These are phyloP conservation scores for Pistacia atlantica DNA, from an alignment of 345 rosid species.

Conservation along the genomic window DNA sequence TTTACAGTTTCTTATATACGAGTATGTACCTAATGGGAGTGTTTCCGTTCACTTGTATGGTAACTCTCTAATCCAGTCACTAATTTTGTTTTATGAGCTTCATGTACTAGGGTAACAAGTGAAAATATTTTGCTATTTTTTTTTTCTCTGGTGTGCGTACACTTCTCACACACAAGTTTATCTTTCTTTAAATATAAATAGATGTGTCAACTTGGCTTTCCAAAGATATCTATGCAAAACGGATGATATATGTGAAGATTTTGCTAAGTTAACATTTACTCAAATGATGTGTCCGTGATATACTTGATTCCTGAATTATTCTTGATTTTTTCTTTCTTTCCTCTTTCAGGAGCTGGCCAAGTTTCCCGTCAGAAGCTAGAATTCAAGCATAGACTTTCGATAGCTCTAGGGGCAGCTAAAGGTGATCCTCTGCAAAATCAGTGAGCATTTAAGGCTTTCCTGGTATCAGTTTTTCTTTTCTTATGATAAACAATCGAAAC, in stretches of 20 bases:
- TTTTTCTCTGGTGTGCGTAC: neutral
- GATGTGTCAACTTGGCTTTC: neutral
- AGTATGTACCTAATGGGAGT: slow-evolving; percentile 93
- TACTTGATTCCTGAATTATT: neutral
- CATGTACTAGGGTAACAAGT: neutral
- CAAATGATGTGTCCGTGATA: neutral
- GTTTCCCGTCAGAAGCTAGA: slow-evolving; percentile 77
- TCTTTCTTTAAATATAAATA: slow-evolving; percentile 5
- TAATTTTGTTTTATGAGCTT: slow-evolving; percentile 13
- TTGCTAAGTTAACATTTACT: neutral
- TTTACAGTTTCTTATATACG: slow-evolving; percentile 79
- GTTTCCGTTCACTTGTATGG: slow-evolving; percentile 97
- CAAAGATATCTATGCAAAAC: neutral
- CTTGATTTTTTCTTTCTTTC: slow-evolving; percentile 12
- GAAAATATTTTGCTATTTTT: neutral
- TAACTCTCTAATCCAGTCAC: slow-evolving; percentile 66
- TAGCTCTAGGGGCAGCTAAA: slow-evolving; percentile 95
- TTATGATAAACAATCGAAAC: slow-evolving; percentile 29
- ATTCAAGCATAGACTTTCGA: slow-evolving; percentile 86
- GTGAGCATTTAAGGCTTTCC: slow-evolving; percentile 82
- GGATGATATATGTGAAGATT: neutral
- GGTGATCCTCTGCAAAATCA: slow-evolving; percentile 89
- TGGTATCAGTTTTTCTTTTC: slow-evolving; percentile 58
- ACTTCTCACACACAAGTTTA: too few species aligned
- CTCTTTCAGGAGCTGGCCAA: slow-evolving; percentile 61